These are phyloP conservation scores for Apiotrichum porosum DNA, from an alignment of 1,284 basidiomycete genomes.

Conservation along the genomic window DNA sequence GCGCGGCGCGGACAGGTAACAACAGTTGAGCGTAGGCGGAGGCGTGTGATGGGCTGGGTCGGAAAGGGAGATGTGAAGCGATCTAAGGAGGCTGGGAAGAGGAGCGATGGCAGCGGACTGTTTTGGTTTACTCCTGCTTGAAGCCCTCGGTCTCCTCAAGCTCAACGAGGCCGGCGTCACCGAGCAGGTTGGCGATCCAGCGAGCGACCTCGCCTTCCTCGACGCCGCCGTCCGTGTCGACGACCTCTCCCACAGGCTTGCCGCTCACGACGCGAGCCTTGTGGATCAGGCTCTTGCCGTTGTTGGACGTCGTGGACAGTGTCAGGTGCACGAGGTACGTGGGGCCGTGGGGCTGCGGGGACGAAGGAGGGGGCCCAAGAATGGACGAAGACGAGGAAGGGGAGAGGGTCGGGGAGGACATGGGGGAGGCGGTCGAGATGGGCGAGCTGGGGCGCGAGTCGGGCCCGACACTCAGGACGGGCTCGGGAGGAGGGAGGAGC, in stretches of 20 bases:
- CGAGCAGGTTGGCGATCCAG: slow-evolving; percentile 34
- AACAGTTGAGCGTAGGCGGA: no score
- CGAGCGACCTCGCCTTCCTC: slow-evolving; percentile 40
- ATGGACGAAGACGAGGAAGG: slow-evolving; percentile 7
- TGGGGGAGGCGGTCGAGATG: slow-evolving; percentile 4
- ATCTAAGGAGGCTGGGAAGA: no score
- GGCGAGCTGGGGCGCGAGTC: slow-evolving; percentile 41
- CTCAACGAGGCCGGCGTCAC: slow-evolving; percentile 36
- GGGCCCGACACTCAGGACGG: slow-evolving; percentile 34
- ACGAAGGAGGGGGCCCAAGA: slow-evolving; percentile 4
- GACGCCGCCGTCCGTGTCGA: slow-evolving; percentile 40
- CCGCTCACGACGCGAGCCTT: slow-evolving; percentile 36
- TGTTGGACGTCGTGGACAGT: slow-evolving; percentile 41
- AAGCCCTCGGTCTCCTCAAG: slow-evolving; percentile 28
- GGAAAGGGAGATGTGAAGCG: no score
- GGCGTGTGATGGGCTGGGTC: no score
- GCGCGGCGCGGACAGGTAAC: no score
- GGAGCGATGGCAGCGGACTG: no score
- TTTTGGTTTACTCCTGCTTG: slow-evolving; percentile 34
- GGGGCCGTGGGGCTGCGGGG: slow-evolving; percentile 25
- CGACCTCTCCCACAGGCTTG: slow-evolving; percentile 36
- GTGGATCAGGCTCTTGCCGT: slow-evolving; percentile 41
- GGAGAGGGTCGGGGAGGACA: slow-evolving; percentile 19
- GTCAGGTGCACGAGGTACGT: slow-evolving; percentile 37
- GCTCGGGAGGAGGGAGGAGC: slow-evolving; percentile 27